These are phyloP conservation scores for Eutypella sp. DNA, from an alignment of 2,329 filamentous ascomycete genomes.

Conservation along the genomic window DNA sequence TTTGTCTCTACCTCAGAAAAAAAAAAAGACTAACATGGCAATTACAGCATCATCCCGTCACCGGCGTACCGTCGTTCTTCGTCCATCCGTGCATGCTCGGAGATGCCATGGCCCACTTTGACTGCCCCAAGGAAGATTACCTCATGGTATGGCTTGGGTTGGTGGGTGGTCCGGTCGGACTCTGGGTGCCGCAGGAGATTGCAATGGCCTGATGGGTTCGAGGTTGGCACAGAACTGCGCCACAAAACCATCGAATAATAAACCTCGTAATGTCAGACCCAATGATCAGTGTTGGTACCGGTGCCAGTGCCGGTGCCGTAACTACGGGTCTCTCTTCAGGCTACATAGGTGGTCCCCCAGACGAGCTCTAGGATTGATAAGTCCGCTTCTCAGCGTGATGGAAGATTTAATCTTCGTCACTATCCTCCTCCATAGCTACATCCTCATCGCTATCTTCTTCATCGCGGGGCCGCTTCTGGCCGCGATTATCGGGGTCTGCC, in stretches of 20 bases:
- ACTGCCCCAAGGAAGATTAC: slow-evolving; percentile 63
- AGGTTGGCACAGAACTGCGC: slow-evolving; percentile 7
- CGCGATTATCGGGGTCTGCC: slow-evolving; percentile 50
- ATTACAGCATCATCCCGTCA: slow-evolving; percentile 74
- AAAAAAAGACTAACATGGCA: slow-evolving; percentile 23
- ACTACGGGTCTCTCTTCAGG: slow-evolving; percentile 9
- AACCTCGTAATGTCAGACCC: too few species aligned
- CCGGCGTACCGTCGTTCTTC: slow-evolving; percentile 76
- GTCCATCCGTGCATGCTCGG: slow-evolving; percentile 89
- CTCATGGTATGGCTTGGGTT: slow-evolving; percentile 86
- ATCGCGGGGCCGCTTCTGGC: slow-evolving; percentile 67
- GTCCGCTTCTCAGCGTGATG: slow-evolving; percentile 45
- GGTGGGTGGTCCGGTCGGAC: slow-evolving; percentile 72
- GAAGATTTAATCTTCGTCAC: slow-evolving; percentile 57
- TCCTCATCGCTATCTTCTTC: slow-evolving; percentile 56
- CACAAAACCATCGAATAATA: slow-evolving; percentile 40
- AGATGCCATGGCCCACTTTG: slow-evolving; percentile 67
- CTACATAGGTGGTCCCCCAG: too few species aligned
- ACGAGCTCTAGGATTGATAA: slow-evolving; percentile 34
- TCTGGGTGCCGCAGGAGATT: slow-evolving; percentile 72
- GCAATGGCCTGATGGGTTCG: slow-evolving; percentile 32
- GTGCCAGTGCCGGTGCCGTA: slow-evolving; percentile 5
- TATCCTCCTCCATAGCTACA: slow-evolving; percentile 64
- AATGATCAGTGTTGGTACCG: too few species aligned
- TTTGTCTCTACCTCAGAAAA: slow-evolving; percentile 33